phyloP scores from a whole-genome alignment of 768 basidiomycete species.

The Boletus reticulatus region DNA sequence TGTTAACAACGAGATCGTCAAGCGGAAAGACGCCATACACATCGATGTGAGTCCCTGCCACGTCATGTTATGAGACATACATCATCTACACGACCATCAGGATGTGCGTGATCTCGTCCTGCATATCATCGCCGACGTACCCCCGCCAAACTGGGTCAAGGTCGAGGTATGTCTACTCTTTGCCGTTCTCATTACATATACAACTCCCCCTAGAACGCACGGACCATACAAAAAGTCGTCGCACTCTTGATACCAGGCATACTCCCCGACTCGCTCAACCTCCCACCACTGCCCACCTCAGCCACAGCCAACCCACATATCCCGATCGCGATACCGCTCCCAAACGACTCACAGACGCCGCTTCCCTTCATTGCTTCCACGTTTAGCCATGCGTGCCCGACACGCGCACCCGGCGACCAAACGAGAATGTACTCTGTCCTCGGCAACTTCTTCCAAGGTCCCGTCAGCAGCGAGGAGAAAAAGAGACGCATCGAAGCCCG shows the following conservation, averaged over 20 bases:
- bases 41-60: conserved; percentile 59
- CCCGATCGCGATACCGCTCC: conserved; percentile 48
- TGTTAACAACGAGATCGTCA: conserved; percentile 69
- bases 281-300: conserved; percentile 70
- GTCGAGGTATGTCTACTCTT: conserved; percentile 57
- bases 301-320: conserved; percentile 57
- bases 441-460: conserved; percentile 77
- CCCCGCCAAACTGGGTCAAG: conserved; percentile 84
- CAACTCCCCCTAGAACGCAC: conserved; percentile 55
- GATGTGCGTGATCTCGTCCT: conserved; percentile 86
- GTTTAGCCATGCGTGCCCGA: conserved; percentile 93
- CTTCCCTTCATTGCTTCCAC: conserved; percentile 71
- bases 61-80: too few relatives aligned
- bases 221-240: conserved; percentile 75
- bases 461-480: conserved; percentile 79
- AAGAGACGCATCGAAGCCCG: conserved; percentile 54
- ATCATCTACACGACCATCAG: conserved; percentile 37
- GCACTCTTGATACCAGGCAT: conserved; percentile 84
- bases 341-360: conserved; percentile 31
- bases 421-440: conserved; percentile 84
- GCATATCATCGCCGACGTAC: conserved; percentile 77
- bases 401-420: conserved; percentile 87
- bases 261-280: conserved; percentile 65
- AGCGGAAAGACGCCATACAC: conserved; percentile 70
- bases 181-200: neutral